Conservation (phyloP, 345 rosid species). For the Arabis alpina region DNA sequence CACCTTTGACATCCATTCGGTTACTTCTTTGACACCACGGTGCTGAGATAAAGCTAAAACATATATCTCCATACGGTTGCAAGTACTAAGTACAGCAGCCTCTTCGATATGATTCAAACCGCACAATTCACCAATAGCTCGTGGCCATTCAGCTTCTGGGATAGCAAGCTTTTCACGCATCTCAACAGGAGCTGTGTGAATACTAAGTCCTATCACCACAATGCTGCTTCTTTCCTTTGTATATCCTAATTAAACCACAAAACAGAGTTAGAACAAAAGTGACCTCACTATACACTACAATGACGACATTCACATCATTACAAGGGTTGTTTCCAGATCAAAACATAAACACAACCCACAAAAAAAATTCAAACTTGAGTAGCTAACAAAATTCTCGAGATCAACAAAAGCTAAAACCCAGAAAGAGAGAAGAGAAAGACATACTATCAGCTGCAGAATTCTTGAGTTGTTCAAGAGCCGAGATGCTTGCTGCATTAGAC, state of each 20-base stretch:
- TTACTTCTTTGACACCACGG: conserved; percentile 83
- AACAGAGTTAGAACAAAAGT: conserved; percentile 21
- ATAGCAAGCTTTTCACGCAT: conserved; percentile 86
- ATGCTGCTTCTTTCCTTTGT: conserved; percentile 79
- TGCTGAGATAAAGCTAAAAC: conserved; percentile 76
- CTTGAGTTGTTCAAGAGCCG: conserved; percentile 76
- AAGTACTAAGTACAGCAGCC: conserved; percentile 85
- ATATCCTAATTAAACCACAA: conserved; percentile 51
- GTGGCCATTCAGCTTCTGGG: conserved; percentile 86
- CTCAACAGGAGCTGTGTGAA: conserved; percentile 80
- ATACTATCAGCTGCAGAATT: conserved; percentile 66
- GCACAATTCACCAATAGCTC: conserved; percentile 82
- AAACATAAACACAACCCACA: not conserved
- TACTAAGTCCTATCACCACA: conserved; percentile 73
- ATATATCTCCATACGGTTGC: conserved; percentile 82
- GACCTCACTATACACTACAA: not conserved
- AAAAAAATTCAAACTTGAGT: conserved; percentile 18
- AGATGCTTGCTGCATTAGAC: conserved; percentile 48
- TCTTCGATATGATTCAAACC: conserved; percentile 87
- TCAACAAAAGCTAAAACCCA: not conserved
- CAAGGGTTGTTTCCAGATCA: not conserved
- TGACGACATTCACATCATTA: not conserved
- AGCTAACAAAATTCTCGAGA: not conserved
- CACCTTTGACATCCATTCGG: conserved; percentile 96
- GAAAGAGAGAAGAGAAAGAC: conserved; percentile 8